Conservation (phyloP, 2,329 filamentous ascomycete genomes). For the Talaromyces sp. region DNA sequence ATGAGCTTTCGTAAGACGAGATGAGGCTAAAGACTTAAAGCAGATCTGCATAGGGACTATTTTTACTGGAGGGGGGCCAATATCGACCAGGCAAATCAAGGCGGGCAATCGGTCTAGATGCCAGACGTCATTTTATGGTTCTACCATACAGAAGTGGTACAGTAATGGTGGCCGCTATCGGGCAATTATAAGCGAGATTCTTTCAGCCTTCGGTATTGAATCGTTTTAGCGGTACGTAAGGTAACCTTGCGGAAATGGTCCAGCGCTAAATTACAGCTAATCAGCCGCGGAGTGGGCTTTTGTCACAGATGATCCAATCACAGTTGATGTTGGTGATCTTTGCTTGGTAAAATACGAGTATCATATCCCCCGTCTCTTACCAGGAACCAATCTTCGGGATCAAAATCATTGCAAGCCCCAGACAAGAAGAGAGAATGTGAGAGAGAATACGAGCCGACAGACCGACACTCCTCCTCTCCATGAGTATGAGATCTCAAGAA, state of each 20-base stretch:
- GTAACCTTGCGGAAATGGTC: not conserved
- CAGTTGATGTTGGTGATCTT: too few species aligned
- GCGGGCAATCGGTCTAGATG: not conserved
- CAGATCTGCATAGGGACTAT: not conserved
- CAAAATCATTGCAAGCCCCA: not conserved
- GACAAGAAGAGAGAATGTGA: too few species aligned
- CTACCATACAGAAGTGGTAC: not conserved
- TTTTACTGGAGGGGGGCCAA: not conserved
- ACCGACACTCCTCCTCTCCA: not conserved
- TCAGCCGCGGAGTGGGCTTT: not conserved
- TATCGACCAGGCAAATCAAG: not conserved
- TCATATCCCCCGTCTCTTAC: not conserved
- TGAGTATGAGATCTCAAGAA: not conserved
- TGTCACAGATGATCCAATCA: not conserved
- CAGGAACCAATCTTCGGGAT: not conserved
- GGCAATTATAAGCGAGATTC: not conserved
- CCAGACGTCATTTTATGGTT: not conserved
- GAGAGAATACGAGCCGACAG: not conserved
- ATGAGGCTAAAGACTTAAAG: not conserved
- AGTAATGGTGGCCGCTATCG: not conserved
- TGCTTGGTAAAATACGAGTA: not conserved
- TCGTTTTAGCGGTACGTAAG: not conserved
- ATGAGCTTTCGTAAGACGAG: not conserved
- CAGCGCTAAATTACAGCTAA: not conserved
- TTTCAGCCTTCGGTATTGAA: not conserved